Base-by-base conservation (phyloP, 768 basidiomycete genomes). In the Pholiota conissans region DNA sequence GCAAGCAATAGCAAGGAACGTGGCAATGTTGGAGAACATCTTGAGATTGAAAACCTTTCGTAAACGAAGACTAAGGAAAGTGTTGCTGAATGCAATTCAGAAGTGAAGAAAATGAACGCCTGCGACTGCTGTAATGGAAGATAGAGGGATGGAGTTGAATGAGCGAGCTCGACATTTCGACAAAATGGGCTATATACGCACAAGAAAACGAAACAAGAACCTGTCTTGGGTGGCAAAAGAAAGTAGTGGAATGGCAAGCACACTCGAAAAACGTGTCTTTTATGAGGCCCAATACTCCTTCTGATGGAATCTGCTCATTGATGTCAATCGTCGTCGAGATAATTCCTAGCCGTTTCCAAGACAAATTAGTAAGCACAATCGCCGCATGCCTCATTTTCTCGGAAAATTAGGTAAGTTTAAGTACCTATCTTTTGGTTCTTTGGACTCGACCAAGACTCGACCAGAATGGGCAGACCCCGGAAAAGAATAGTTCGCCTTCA, bases 211-310 rank as follows among this genome's bases (percentile, higher is more conserved):
- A 65, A 46, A 74, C 78, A 80, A 80, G 78, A 81, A 76, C 79
- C 81, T 73, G 81, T 79, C 80, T 80, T 81, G 80, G 70, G 72
- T 70, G 67, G 68, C 68, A 72, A 71, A 71, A 65, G 69, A 70
- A 71, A 63, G 73, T 69, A 67, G 64, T 64, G 70, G 69, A 68
- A 71, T 68, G 59, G 60, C 57, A 52, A 61, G 65, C 49, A 54
- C 34, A 35, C 26, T 48, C 34, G 57, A 28, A 24, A 28, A 35
- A 28, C 35, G n/a, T 45, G 28, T 22, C 46, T 16, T 57, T 63
- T 66, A 61, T 63, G 64, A 51, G 37, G 18, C 45, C 53, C 28
- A n/a, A 0, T 9, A 30, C 6, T 45, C n/a, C 47, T n/a, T 56
- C 49, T 48, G 54, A 60, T 48, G 55, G 45, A 34, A 30, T 24